phyloP scores from a whole-genome alignment of 108 stramenopile species.

The Nitzschia sp. region DNA sequence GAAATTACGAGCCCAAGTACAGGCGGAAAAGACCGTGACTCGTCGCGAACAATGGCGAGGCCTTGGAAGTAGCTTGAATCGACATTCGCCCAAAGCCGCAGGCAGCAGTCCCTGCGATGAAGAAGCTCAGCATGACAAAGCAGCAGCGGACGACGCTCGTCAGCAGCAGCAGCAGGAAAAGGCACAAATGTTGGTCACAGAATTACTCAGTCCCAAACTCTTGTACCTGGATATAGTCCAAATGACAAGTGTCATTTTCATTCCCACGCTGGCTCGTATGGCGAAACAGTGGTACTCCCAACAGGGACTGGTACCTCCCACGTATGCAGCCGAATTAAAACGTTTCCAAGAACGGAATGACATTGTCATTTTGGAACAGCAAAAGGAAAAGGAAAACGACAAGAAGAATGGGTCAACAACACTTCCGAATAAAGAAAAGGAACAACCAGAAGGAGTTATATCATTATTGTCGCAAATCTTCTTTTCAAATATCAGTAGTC shows the following conservation, averaged over 20 bases:
- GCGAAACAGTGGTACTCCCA: slow-evolving; percentile 11
- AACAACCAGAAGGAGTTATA: not conserved
- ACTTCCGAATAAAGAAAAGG: not conserved
- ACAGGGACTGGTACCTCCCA: not conserved
- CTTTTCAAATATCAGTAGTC: not conserved
- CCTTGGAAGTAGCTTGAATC: not conserved
- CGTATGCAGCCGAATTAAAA: not conserved
- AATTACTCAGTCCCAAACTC: not conserved
- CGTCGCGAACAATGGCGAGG: not conserved
- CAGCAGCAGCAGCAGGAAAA: not conserved
- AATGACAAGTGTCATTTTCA: slow-evolving; percentile 26
- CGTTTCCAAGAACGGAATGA: not conserved
- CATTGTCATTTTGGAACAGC: not conserved
- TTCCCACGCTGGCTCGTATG: slow-evolving; percentile 36
- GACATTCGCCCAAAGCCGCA: not conserved
- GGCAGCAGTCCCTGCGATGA: not conserved
- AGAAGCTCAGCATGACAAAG: not conserved
- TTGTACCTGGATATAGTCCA: slow-evolving; percentile 47
- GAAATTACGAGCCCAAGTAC: not conserved
- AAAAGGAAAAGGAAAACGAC: not conserved
- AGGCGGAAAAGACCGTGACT: not conserved
- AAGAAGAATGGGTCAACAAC: no score
- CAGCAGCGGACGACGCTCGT: no score
- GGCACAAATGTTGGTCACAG: slow-evolving; percentile 3
- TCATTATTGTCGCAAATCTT: no score